Evolutionary conservation across 176 grass and related monocot species (phyloP), one percentile per base, ranked within the genome.

Genomic region (Oryza glaberrima): DNA sequence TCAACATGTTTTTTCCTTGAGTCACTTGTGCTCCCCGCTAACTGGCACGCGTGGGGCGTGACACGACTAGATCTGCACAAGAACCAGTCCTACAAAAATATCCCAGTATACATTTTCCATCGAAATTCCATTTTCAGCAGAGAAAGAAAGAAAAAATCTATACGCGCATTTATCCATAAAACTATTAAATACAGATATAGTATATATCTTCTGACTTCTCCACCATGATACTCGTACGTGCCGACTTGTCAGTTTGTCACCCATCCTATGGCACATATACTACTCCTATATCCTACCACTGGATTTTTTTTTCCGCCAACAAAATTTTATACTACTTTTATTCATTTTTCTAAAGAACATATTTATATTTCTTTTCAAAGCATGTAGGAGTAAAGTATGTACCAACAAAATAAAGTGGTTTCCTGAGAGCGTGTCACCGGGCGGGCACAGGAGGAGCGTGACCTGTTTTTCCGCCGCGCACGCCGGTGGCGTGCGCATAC

Each of bases 1-100:
- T 58, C 52, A 17, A 83, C 51, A 17, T 6, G 4, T 17, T 54
- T 54, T 54, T 6, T 6, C 51, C 15, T 17, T 54, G 6, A 54
- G 14, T 54, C 51, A 19, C 4, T 23, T 28, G 23, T 7, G 52
- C 6, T 60, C 75, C 32, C 49, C 11, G 30, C 49, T 11, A 58
- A 76, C 26, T 76, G 49, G 73, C 74, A 56, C 16, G 52, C 16
- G 17, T 19, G 16, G 20, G 19, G 54, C 54, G 54, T 58, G 54
- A 22, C 52, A 41, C 11, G 32, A 63, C 34, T 64, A 41, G 75
- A 77, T 77, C 65, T 36, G 45, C 65, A 35, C 68, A 67, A 58
- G 54, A 58, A 58, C 19, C 6, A 8, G 19, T n/a, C 17, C 19
- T 58, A 58, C 19, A 8, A 19, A 17, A 56, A 19, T 19, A 17